Conservation (phyloP, 805 yeast genomes). For the Wickerhamomyces xylosicus region DNA sequence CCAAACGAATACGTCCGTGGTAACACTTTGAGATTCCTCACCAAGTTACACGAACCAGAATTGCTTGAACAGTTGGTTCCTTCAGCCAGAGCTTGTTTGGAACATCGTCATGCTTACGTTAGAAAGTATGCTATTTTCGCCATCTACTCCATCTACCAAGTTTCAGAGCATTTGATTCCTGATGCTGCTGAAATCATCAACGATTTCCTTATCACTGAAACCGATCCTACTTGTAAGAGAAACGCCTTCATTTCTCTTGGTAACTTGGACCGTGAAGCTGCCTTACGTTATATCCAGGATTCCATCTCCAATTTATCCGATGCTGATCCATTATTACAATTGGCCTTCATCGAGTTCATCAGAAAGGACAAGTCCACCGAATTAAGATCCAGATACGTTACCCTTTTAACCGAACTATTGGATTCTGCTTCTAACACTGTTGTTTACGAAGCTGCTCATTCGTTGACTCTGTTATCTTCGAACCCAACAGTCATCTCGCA, state of each 20-base stretch:
- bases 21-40: constrained; percentile 82
- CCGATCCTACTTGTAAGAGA: constrained; percentile 89
- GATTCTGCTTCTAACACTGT: constrained; percentile 64
- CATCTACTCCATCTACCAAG: constrained; percentile 68
- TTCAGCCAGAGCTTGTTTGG: constrained; percentile 80
- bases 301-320: constrained; percentile 48
- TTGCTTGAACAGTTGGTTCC: constrained; percentile 93
- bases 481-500: constrained; percentile 59
- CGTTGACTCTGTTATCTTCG: constrained; percentile 52
- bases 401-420: constrained; percentile 61
- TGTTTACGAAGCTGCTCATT: constrained; percentile 83
- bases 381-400: constrained; percentile 61
- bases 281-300: constrained; percentile 72
- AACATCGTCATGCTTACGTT: constrained; percentile 95
- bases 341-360: constrained; percentile 85
- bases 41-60: constrained; percentile 88
- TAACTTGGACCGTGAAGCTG: constrained; percentile 73
- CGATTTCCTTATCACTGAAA: constrained; percentile 67
- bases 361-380: constrained; percentile 65
- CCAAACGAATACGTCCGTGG: constrained; percentile 97
- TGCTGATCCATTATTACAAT: constrained; percentile 76
- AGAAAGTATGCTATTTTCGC: constrained; percentile 96
- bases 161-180: constrained; percentile 80
- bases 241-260: constrained; percentile 89
- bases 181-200: constrained; percentile 86